These are phyloP conservation scores for Exophiala sp. DNA, from an alignment of 2,329 filamentous ascomycete species.

Conservation along the genomic window DNA sequence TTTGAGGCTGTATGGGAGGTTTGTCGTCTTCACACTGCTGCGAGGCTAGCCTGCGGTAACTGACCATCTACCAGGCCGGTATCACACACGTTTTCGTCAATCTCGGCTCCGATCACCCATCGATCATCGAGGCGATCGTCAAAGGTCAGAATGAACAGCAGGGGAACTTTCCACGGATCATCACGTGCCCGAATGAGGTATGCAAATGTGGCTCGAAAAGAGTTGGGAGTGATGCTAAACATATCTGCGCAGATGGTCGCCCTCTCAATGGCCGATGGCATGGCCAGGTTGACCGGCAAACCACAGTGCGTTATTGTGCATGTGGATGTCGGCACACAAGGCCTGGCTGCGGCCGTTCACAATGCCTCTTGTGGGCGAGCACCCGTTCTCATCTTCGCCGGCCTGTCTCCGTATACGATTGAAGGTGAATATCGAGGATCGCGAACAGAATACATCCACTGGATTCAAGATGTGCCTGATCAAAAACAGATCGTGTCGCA, in stretches of 20 bases:
- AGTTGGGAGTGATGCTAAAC: background rate
- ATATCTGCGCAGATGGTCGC: slow-evolving; percentile 62
- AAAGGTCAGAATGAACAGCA: slow-evolving; percentile 64
- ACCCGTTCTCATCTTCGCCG: slow-evolving; percentile 71
- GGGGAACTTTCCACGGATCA: slow-evolving; percentile 62
- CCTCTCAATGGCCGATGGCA: slow-evolving; percentile 77
- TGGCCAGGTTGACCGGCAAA: slow-evolving; percentile 63
- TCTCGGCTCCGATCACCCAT: slow-evolving; percentile 57
- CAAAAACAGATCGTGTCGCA: slow-evolving; percentile 74
- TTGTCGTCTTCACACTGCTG: slow-evolving; percentile 33
- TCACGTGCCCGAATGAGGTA: slow-evolving; percentile 76
- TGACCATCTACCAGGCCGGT: slow-evolving; percentile 37
- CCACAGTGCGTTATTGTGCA: slow-evolving; percentile 74
- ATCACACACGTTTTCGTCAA: slow-evolving; percentile 50
- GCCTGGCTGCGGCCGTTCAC: slow-evolving; percentile 69
- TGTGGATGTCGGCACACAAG: slow-evolving; percentile 76
- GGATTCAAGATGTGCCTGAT: slow-evolving; percentile 78
- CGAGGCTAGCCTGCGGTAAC: background rate
- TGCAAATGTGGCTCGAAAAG: slow-evolving; percentile 7
- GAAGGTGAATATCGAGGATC: slow-evolving; percentile 71
- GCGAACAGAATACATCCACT: slow-evolving; percentile 80
- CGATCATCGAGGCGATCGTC: slow-evolving; percentile 73
- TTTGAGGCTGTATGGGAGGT: slow-evolving; percentile 75
- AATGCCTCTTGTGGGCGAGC: slow-evolving; percentile 70
- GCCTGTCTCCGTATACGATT: slow-evolving; percentile 67